Evolutionary conservation across 1,284 basidiomycete species (phyloP), one percentile per base, ranked within the genome.

Genomic region (Ustilago cynodontis): DNA sequence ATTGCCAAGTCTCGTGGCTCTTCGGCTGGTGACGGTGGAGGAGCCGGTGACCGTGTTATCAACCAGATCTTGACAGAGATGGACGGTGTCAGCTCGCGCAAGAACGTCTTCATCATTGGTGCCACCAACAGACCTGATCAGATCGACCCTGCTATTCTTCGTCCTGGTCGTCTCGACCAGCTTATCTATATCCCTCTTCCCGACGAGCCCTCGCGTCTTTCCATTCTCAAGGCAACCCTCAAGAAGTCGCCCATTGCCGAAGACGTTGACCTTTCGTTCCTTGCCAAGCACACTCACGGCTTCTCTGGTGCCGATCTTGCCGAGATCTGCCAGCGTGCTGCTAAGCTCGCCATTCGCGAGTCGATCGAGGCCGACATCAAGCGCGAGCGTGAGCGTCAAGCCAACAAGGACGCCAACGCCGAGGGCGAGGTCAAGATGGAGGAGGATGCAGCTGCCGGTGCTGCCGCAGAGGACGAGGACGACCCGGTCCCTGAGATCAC

Each of bases 291-390:
- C 87, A 98, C 96, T 11, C 94, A 98, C 84, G 96, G 97, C 18
- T 99, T 94, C 91, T 98, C 96, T 84, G 97, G 97, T 91, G 97
- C 97, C 67, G 97, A 99, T 90, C 88, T 99, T 78, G 97, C 96
- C 14, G 97, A 99, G 87, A 97, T 99, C 84, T 99, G 96, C 86
- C 95, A 99, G 88, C 92, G 97, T 71, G 93, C 96, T 11, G 96
- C 95, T 71, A 99, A 99, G 89, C 89, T 98, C 55, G 94, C 94
- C 1, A 97, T 99, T 85, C 91, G 97, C 49, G 94, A 93, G 86
- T 93, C 92, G 75, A 99, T 99, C 83, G 95, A 98, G 85, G 88
- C 93, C 7, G 97, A 99, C 87, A 93, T 99, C 85, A 89, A 92
- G 79, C 88, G 86, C 71, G 90, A 92, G 56, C 89, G 93, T 59